phyloP scores from a whole-genome alignment of 139 green algal genomes.

The Tetradesmus obliquus region DNA sequence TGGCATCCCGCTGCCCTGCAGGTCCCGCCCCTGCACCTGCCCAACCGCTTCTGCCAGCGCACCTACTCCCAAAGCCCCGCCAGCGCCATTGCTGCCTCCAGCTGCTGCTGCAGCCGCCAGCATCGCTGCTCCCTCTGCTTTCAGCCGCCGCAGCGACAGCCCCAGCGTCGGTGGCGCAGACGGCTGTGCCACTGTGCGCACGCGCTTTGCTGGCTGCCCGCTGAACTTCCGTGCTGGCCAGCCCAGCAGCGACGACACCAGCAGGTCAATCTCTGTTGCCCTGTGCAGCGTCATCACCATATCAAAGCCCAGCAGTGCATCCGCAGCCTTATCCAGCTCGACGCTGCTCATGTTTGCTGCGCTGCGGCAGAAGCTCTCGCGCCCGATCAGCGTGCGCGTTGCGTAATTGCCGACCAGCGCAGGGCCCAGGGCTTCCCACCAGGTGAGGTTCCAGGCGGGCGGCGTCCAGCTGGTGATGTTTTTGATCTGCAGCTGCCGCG shows the following conservation, averaged over 20 bases:
- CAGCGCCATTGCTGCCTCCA: not conserved
- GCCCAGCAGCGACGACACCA: conserved; percentile 19
- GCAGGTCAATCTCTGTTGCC: conserved; percentile 29
- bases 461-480: conserved; percentile 33
- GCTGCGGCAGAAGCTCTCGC: conserved; percentile 29
- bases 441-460: conserved; percentile 39
- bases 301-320: conserved; percentile 33
- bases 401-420: conserved; percentile 37
- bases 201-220: conserved; percentile 22
- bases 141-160: not conserved
- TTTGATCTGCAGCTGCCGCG: conserved; percentile 3
- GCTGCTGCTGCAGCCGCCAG: not conserved
- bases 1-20: not conserved
- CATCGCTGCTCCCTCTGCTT: not conserved
- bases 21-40: not conserved
- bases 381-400: conserved; percentile 25
- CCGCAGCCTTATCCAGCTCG: not conserved
- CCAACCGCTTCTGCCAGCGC: not conserved
- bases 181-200: not conserved
- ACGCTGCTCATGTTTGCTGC: conserved; percentile 13
- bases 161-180: not conserved
- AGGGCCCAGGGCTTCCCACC: conserved; percentile 33
- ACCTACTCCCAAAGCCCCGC: not conserved
- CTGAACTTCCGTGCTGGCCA: conserved; percentile 39
- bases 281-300: conserved; percentile 33